Evolutionary conservation across 2,329 filamentous ascomycete genomes (phyloP).

Genomic region (Corniculantispora saksenae): DNA sequence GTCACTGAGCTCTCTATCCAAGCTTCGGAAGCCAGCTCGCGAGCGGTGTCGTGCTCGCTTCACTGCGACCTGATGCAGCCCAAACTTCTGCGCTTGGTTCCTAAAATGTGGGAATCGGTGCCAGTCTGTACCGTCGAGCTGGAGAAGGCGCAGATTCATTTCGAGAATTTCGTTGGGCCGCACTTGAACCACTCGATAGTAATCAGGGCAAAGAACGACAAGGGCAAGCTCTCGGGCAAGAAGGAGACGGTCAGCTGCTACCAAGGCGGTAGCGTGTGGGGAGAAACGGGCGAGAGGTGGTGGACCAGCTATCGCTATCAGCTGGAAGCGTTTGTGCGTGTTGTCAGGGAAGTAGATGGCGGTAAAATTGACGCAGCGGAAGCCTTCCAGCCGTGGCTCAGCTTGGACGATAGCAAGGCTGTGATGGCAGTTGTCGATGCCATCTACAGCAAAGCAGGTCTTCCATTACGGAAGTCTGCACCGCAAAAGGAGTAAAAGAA

Average conservation of each 20-base stretch:
- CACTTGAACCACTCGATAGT: not conserved
- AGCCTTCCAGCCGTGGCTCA: not conserved
- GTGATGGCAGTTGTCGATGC: slow-evolving; percentile 10
- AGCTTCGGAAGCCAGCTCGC: not conserved
- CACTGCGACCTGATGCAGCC: slow-evolving; percentile 10
- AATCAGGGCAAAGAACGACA: not conserved
- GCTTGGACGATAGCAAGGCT: slow-evolving; percentile 5
- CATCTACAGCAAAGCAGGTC: slow-evolving; percentile 7
- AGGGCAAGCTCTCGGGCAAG: not conserved
- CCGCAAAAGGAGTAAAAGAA: not conserved
- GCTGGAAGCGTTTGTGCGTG: slow-evolving; percentile 13
- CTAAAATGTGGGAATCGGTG: slow-evolving; percentile 11
- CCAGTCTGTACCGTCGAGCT: slow-evolving; percentile 2
- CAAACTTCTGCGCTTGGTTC: not conserved
- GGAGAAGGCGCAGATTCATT: not conserved
- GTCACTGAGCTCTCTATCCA: not conserved
- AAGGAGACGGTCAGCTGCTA: not conserved
- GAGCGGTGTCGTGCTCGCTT: not conserved
- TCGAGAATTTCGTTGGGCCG: slow-evolving; percentile 2
- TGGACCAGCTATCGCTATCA: slow-evolving; percentile 10
- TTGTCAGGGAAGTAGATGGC: not conserved
- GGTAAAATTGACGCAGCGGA: not conserved
- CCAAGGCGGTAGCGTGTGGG: slow-evolving; percentile 5
- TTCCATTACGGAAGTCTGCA: not conserved
- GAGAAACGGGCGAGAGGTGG: slow-evolving; percentile 9